These are phyloP conservation scores for Aspergillus sp. DNA, from an alignment of 2,329 filamentous ascomycete species.

Conservation along the genomic window DNA sequence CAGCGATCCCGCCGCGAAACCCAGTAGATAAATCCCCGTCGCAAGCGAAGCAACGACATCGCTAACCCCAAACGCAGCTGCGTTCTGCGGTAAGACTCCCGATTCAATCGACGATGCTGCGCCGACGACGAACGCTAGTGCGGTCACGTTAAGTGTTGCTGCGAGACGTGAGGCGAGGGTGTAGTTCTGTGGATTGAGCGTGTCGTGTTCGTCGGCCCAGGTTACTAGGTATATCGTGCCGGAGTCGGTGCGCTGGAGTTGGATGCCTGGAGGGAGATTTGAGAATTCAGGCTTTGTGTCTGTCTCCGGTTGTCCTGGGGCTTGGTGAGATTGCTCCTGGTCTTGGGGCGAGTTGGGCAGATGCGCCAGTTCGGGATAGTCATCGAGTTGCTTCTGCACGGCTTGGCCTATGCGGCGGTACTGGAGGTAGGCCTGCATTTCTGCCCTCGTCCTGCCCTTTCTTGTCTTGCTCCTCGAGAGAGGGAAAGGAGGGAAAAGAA, in stretches of 20 bases:
- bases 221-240: conserved; percentile 32
- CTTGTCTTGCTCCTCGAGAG: too few species aligned
- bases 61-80: conserved; percentile 42
- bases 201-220: conserved; percentile 34
- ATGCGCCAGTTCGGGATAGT: neutral
- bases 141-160: conserved; percentile 38
- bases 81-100: conserved; percentile 41
- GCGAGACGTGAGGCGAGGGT: conserved; percentile 26
- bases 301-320: neutral
- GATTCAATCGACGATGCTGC: conserved; percentile 50
- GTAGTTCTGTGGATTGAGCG: conserved; percentile 36
- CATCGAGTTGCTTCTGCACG: conserved; percentile 11
- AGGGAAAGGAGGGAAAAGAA: neutral
- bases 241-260: conserved; percentile 6
- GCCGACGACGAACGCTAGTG: conserved; percentile 47
- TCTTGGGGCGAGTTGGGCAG: conserved; percentile 2
- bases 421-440: conserved; percentile 20
- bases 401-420: conserved; percentile 15
- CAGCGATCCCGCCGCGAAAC: conserved; percentile 44
- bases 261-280: conserved; percentile 4
- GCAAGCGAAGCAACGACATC: conserved; percentile 47
- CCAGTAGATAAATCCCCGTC: conserved; percentile 39
- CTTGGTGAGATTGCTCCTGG: neutral
- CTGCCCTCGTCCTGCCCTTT: too few species aligned
- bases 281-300: neutral